These are phyloP conservation scores for Citropsis articulata DNA, from an alignment of 345 rosid genomes.

Conservation along the genomic window DNA sequence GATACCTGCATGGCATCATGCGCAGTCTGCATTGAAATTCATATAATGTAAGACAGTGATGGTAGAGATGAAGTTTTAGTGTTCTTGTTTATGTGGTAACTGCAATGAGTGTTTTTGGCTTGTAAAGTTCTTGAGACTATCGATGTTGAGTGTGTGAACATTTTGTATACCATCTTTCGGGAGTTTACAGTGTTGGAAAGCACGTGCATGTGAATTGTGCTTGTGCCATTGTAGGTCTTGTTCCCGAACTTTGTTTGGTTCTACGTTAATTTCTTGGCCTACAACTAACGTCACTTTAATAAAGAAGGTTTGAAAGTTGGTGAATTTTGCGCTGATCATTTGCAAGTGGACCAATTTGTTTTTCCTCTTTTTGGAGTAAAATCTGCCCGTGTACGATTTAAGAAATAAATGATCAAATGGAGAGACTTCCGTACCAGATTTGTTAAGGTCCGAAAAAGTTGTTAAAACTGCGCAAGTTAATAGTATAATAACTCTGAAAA, in stretches of 20 bases:
- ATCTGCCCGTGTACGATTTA: too few relatives aligned
- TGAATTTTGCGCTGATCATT: neutral
- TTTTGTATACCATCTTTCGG: neutral
- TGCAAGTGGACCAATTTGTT: neutral
- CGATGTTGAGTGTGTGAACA: neutral
- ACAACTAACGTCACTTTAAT: neutral
- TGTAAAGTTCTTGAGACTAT: conserved; percentile 6
- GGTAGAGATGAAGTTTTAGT: neutral
- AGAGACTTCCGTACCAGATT: too few relatives aligned
- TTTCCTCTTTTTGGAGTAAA: too few relatives aligned
- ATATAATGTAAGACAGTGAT: neutral
- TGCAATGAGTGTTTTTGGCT: neutral
- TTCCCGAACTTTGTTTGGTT: neutral
- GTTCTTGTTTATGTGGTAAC: neutral
- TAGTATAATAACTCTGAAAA: too few relatives aligned
- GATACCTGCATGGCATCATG: conserved; percentile 75
- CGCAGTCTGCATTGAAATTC: conserved; percentile 49
- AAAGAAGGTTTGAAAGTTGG: neutral
- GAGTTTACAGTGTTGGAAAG: neutral
- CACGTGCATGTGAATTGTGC: neutral
- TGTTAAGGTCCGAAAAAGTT: rapidly evolving
- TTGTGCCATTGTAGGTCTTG: neutral
- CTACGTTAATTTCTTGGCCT: neutral
- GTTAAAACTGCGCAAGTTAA: too few relatives aligned
- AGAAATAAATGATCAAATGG: too few relatives aligned